Conservation (phyloP, 176 grass and related monocot species). For the Melocanna baccifera region DNA sequence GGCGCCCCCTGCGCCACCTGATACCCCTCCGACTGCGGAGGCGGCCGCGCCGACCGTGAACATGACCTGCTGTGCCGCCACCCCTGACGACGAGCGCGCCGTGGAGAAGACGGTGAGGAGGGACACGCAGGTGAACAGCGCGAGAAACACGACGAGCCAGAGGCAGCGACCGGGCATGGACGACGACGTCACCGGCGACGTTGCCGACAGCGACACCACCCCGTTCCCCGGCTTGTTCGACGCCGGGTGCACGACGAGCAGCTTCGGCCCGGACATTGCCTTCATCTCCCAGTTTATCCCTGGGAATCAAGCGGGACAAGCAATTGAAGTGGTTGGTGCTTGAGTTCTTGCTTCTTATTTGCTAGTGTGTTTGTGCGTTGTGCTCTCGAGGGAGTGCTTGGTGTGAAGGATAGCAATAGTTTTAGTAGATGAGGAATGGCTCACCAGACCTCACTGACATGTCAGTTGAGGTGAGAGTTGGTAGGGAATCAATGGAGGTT, state of each 20-base stretch:
- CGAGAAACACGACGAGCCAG: conserved; percentile 56
- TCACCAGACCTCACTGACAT: conserved; percentile 23
- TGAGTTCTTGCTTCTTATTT: not conserved
- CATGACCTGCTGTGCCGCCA: not conserved
- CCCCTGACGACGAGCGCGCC: not conserved
- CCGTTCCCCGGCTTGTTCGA: conserved; percentile 42
- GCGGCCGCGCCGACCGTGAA: not conserved
- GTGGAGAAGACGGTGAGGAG: conserved; percentile 68
- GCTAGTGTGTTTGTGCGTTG: not conserved
- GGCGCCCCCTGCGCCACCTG: not conserved
- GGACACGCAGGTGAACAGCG: conserved; percentile 62
- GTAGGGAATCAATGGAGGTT: conserved; percentile 12
- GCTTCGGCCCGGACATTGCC: conserved; percentile 35
- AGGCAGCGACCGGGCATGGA: conserved; percentile 34
- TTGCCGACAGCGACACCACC: conserved; percentile 7
- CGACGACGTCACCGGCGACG: not conserved
- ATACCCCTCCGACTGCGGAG: not conserved
- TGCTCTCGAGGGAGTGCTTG: not conserved
- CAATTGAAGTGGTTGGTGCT: not conserved
- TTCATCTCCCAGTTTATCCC: not conserved
- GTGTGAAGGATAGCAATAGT: conserved; percentile 5
- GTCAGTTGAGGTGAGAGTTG: conserved; percentile 6
- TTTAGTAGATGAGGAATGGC: not conserved
- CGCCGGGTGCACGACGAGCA: conserved; percentile 34
- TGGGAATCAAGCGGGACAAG: not conserved